These are phyloP conservation scores for Stentor roeselii DNA, from an alignment of 73 alveolate genomes.

Conservation along the genomic window DNA sequence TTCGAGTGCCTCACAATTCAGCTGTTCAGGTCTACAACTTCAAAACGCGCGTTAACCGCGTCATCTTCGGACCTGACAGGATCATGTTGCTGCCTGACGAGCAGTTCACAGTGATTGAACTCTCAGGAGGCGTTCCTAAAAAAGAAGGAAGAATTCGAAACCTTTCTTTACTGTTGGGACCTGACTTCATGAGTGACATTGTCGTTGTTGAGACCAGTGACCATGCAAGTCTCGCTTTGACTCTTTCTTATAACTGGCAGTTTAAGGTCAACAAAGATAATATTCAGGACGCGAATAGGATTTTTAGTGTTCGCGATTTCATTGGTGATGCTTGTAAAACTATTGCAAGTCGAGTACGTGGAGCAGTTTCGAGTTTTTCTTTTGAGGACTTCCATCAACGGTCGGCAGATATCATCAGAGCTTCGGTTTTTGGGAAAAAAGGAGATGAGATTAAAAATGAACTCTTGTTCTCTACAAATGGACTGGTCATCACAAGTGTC, in stretches of 20 bases:
- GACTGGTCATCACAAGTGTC: constrained; percentile 56
- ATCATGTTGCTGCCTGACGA: constrained; percentile 80
- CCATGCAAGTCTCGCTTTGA: constrained; percentile 69
- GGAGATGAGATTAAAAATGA: constrained; percentile 40
- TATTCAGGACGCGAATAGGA: constrained; percentile 43
- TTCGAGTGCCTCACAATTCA: constrained; percentile 75
- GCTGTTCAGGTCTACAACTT: constrained; percentile 71
- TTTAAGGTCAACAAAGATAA: constrained; percentile 50
- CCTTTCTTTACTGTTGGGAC: constrained; percentile 60
- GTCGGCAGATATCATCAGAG: constrained; percentile 54
- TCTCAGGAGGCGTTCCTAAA: constrained; percentile 72
- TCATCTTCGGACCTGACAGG: constrained; percentile 80
- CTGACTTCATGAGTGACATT: constrained; percentile 66
- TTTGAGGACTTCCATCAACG: constrained; percentile 68
- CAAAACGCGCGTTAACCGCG: constrained; percentile 51
- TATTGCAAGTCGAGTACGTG: constrained; percentile 80
- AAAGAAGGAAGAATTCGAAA: constrained; percentile 48
- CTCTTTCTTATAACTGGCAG: constrained; percentile 68
- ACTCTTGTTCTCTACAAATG: constrained; percentile 48
- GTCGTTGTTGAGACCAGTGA: constrained; percentile 75
- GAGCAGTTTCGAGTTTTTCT: constrained; percentile 56
- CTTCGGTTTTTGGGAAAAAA: constrained; percentile 61
- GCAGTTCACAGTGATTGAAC: constrained; percentile 57
- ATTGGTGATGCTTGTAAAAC: constrained; percentile 81
- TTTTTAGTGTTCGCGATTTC: constrained; percentile 69